Evolutionary conservation across 169 alveolate genomes (phyloP).

Genomic region (Fabrea salina): DNA sequence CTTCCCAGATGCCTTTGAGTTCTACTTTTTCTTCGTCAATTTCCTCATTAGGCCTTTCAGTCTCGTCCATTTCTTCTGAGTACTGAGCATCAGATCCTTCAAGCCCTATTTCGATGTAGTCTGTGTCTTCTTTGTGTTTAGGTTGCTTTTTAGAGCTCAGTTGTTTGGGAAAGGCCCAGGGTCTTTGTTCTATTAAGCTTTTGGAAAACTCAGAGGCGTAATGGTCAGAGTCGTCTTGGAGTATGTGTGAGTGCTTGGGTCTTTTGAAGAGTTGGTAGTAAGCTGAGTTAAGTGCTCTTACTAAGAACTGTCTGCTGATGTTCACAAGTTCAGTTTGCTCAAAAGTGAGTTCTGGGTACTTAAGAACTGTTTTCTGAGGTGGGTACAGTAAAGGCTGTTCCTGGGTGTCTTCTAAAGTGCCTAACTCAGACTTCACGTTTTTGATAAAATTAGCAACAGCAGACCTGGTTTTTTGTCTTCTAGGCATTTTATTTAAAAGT

Average conservation of each 20-base stretch:
- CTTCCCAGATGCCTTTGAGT: constrained; percentile 18
- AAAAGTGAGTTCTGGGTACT: background rate
- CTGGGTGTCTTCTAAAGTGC: background rate
- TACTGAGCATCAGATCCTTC: background rate
- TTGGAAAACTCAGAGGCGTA: background rate
- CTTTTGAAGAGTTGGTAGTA: background rate
- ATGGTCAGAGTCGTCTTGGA: background rate
- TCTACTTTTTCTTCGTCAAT: background rate
- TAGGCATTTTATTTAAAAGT: too few relatives aligned
- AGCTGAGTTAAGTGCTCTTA: constrained; percentile 3
- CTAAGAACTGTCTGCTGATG: background rate
- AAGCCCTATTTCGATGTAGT: background rate
- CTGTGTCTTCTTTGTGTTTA: background rate
- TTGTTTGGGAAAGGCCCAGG: background rate
- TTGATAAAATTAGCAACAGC: constrained; percentile 13
- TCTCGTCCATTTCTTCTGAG: background rate
- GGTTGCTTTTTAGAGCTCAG: background rate
- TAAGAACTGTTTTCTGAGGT: background rate
- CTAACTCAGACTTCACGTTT: background rate
- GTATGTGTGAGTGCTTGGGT: background rate
- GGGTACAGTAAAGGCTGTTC: background rate
- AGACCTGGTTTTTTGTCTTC: constrained; percentile 3
- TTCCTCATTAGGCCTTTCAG: background rate
- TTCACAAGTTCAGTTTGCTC: constrained; percentile 8
- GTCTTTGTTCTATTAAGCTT: background rate